phyloP scores from a whole-genome alignment of 306 rosid species.

The Senna tora region DNA sequence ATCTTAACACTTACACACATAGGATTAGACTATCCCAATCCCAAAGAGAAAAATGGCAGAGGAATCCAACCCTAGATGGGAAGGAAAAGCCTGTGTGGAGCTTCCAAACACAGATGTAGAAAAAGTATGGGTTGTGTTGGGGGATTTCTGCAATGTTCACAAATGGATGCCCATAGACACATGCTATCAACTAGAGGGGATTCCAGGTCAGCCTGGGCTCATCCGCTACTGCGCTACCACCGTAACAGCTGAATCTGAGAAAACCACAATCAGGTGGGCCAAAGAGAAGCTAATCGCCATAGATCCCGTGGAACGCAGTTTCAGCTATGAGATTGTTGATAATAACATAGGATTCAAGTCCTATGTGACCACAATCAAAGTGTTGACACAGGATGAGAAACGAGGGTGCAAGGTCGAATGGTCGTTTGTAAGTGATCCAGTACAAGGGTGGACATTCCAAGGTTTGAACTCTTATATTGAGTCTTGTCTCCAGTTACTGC shows the following conservation, averaged over 20 bases:
- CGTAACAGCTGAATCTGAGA: background rate
- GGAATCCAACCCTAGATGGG: slow-evolving; percentile 44
- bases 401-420: slow-evolving; percentile 58
- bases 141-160: slow-evolving; percentile 63
- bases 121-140: slow-evolving; percentile 46
- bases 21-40: too few species aligned
- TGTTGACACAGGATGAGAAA: background rate
- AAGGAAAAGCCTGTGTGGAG: slow-evolving; percentile 44
- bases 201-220: slow-evolving; percentile 52
- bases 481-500: slow-evolving; percentile 38
- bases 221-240: slow-evolving; percentile 52
- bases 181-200: slow-evolving; percentile 49
- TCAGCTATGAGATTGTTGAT: slow-evolving; percentile 53
- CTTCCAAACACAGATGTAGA: background rate
- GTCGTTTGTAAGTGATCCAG: slow-evolving; percentile 62
- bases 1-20: too few species aligned
- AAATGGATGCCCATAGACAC: slow-evolving; percentile 49
- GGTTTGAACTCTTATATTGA: slow-evolving; percentile 40
- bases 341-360: slow-evolving; percentile 57
- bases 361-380: slow-evolving; percentile 46
- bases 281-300: slow-evolving; percentile 56
- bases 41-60: slow-evolving; percentile 32
- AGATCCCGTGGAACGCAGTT: slow-evolving; percentile 49
- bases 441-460: slow-evolving; percentile 47
- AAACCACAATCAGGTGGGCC: slow-evolving; percentile 40